Conservation (phyloP, 1,284 basidiomycete species). For the Austropuccinia psidii region DNA sequence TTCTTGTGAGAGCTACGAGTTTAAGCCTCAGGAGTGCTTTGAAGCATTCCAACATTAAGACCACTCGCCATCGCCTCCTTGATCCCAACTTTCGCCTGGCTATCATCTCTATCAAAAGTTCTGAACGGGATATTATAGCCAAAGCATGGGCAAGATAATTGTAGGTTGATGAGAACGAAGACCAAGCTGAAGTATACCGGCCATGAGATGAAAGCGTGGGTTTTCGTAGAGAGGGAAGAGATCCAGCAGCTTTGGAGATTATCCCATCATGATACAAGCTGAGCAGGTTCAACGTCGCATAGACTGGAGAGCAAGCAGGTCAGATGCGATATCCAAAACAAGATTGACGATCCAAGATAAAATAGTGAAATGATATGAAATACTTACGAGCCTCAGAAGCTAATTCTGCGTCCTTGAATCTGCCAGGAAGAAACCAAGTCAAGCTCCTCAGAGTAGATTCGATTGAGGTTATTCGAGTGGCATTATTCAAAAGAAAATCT, state of each 20-base stretch:
- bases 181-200: conserved; percentile 71
- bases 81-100: conserved; percentile 54
- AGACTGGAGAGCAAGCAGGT: no score
- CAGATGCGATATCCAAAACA: background rate
- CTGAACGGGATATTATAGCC: conserved; percentile 65
- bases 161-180: conserved; percentile 60
- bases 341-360: background rate
- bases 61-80: conserved; percentile 47
- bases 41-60: conserved; percentile 48
- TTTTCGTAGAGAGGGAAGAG: conserved; percentile 38
- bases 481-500: conserved; percentile 39
- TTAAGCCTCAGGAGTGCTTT: conserved; percentile 48
- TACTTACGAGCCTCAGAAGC: conserved; percentile 41
- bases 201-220: conserved; percentile 48
- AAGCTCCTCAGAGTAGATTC: conserved; percentile 43
- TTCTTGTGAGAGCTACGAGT: conserved; percentile 46
- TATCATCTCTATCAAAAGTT: conserved; percentile 80
- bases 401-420: conserved; percentile 43
- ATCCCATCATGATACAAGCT: conserved; percentile 51
- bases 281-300: conserved; percentile 48
- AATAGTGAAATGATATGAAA: background rate
- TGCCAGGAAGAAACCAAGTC: conserved; percentile 45
- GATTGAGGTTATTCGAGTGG: conserved; percentile 41
- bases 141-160: conserved; percentile 66
- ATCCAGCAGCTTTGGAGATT: conserved; percentile 40